Evolutionary conservation across 2,329 filamentous ascomycete species (phyloP), one percentile per base, ranked within the genome.

Genomic region (Pseudogymnoascus sp.): DNA sequence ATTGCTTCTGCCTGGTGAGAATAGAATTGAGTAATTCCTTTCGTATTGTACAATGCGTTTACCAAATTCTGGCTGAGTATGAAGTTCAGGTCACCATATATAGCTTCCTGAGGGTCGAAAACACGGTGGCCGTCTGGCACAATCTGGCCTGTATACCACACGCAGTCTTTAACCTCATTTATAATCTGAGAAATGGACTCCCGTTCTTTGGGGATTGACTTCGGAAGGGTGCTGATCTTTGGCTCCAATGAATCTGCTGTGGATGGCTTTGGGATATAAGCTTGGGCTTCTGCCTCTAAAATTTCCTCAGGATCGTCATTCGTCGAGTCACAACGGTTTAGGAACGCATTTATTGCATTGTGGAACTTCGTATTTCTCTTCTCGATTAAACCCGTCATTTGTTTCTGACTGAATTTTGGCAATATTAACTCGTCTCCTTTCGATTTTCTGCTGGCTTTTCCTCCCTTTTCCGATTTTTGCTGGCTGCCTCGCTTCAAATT

Each of bases 21-120:
- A 71, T 96, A 99, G 39, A 99, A 83, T 64, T 88, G 83, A 0
- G 87, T 90, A 64, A 99, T 97, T 2, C 87, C 87, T 69, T 89
- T 90, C 7, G 91, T 90, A 69, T 97, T 97, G 77, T 96, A 99
- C 0, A 99, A 76, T 0, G 95, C 93, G 73, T 99, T 96, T n/a
- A 99, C 93, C 60, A 99, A 78, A 67, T 90, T 84, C 73, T 99
- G 95, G 62, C 92, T 96, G 6, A 99, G 81, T 16, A 88, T 79
- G 71, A 97, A 99, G 29, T 89, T 83, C 60, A 99, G 80, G 45
- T 96, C 89, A 1, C 91, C 93, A 70, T 90, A 92, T 0, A 93
- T 83, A 0, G 93, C 81, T 67, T 88, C 84, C 70, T 96, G 93
- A 1, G 90, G 85, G 68, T 96, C 91, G 70, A 97, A 96, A 0